Conservation (phyloP, 1,139 yeast genomes). For the Pichia kudriavzevii region DNA sequence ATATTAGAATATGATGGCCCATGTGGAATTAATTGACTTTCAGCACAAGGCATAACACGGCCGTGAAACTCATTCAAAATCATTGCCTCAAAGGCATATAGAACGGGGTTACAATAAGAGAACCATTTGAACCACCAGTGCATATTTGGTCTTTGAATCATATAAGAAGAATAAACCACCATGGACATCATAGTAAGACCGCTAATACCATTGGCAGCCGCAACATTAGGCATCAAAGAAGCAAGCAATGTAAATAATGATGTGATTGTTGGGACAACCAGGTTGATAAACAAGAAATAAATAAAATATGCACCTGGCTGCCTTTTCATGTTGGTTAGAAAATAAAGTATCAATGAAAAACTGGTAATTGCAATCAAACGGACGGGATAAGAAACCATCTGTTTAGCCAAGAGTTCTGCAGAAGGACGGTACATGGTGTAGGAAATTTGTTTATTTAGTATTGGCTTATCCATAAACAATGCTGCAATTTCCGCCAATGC, state of each 20-base stretch:
- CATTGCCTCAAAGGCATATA: slow-evolving; percentile 51
- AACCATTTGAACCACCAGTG: slow-evolving; percentile 62
- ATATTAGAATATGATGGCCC: slow-evolving; percentile 41
- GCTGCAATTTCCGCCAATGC: slow-evolving; percentile 36
- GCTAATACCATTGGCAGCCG: slow-evolving; percentile 45
- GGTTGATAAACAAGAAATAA: slow-evolving; percentile 35
- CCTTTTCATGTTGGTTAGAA: slow-evolving; percentile 36
- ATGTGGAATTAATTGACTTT: slow-evolving; percentile 35
- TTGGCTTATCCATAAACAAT: slow-evolving; percentile 35
- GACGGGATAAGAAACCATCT: slow-evolving; percentile 35
- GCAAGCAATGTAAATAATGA: slow-evolving; percentile 43
- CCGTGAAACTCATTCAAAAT: slow-evolving; percentile 49
- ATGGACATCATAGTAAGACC: slow-evolving; percentile 42
- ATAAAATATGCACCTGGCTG: slow-evolving; percentile 37
- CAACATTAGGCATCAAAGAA: slow-evolving; percentile 36
- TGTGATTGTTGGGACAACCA: slow-evolving; percentile 34
- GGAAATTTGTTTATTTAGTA: slow-evolving; percentile 37
- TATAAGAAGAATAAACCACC: slow-evolving; percentile 45
- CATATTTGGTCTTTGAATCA: slow-evolving; percentile 52
- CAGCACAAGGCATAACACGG: slow-evolving; percentile 42
- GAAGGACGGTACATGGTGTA: slow-evolving; percentile 39
- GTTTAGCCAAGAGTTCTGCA: slow-evolving; percentile 39
- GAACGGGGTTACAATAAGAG: slow-evolving; percentile 46
- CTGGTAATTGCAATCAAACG: slow-evolving; percentile 30
- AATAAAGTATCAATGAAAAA: slow-evolving; percentile 34